phyloP scores from a whole-genome alignment of 192 early-diverging fungal genomes.

The Neocallimastix lanati region DNA sequence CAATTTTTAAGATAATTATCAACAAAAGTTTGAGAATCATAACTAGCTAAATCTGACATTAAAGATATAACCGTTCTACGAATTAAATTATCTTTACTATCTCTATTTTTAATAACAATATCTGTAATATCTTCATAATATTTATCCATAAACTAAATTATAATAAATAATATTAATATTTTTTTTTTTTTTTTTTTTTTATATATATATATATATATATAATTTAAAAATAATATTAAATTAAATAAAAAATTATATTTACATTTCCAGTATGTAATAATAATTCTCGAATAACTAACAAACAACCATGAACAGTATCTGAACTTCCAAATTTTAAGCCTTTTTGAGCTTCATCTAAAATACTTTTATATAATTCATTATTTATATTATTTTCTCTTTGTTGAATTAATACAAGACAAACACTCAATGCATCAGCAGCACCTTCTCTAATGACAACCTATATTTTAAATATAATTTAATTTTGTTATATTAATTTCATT shows the following conservation, averaged over 20 bases:
- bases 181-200: too few species aligned
- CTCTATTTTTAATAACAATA: conserved; percentile 53
- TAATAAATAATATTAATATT: too few species aligned
- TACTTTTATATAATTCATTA: conserved; percentile 48
- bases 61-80: conserved; percentile 63
- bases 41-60: conserved; percentile 66
- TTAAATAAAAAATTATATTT: too few species aligned
- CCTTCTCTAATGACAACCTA: conserved; percentile 55
- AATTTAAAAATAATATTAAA: too few species aligned
- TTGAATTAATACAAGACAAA: conserved; percentile 58
- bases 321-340: conserved; percentile 46
- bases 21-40: conserved; percentile 51
- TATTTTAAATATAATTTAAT: not conserved
- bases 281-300: conserved; percentile 67
- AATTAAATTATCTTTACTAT: conserved; percentile 59
- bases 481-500: too few species aligned
- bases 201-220: too few species aligned
- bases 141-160: conserved; percentile 58
- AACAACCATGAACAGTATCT: conserved; percentile 69
- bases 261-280: conserved; percentile 64
- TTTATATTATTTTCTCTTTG: conserved; percentile 49
- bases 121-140: conserved; percentile 59
- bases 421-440: conserved; percentile 60
- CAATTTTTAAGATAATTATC: conserved; percentile 46
- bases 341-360: conserved; percentile 65